A percentile compares a stretch with the other conserved stretches of the same genome.
Evolutionary conservation across 2,329 filamentous ascomycete genomes (phyloP).

Genomic region (Tolypocladium cylindrosporum): DNA sequence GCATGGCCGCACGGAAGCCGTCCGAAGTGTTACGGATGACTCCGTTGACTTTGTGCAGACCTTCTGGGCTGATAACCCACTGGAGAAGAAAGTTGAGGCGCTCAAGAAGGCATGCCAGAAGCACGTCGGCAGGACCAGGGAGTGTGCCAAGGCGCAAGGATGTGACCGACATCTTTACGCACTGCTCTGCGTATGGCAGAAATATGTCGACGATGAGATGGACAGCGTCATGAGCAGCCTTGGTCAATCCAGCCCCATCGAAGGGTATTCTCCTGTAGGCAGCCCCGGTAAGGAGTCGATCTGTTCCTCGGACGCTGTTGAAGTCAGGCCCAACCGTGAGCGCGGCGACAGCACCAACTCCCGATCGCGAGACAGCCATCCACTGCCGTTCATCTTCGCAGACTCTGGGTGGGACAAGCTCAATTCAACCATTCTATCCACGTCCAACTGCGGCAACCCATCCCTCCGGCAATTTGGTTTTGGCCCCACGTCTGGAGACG

Average conservation of each 20-base stretch:
- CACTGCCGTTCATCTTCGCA: conserved; percentile 71
- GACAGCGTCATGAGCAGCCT: conserved; percentile 45
- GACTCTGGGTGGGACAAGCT: conserved; percentile 90
- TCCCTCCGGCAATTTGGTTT: conserved; percentile 93
- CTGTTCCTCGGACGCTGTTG: conserved; percentile 19
- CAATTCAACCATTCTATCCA: conserved; percentile 89
- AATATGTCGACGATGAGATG: conserved; percentile 60
- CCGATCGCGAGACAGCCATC: conserved; percentile 33
- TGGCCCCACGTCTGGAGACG: conserved; percentile 84
- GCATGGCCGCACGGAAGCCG: conserved; percentile 89
- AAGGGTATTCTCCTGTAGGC: conserved; percentile 37
- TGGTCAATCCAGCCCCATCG: conserved; percentile 53
- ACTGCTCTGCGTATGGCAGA: conserved; percentile 90
- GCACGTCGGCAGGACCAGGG: conserved; percentile 69
- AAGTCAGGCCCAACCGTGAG: conserved; percentile 27
- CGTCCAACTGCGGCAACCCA: conserved; percentile 98
- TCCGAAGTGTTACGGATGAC: conserved; percentile 75
- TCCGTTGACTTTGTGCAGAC: conserved; percentile 82
- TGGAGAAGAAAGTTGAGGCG: conserved; percentile 74
- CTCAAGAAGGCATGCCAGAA: conserved; percentile 75
- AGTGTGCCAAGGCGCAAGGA: conserved; percentile 82
- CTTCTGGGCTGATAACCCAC: conserved; percentile 88
- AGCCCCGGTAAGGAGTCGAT: conserved; percentile 45
- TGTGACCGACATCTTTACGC: conserved; percentile 92
- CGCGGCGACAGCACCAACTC: conserved; percentile 47